Evolutionary conservation across 176 grass and related monocot species (phyloP).

Genomic region (Elymus sibiricus): DNA sequence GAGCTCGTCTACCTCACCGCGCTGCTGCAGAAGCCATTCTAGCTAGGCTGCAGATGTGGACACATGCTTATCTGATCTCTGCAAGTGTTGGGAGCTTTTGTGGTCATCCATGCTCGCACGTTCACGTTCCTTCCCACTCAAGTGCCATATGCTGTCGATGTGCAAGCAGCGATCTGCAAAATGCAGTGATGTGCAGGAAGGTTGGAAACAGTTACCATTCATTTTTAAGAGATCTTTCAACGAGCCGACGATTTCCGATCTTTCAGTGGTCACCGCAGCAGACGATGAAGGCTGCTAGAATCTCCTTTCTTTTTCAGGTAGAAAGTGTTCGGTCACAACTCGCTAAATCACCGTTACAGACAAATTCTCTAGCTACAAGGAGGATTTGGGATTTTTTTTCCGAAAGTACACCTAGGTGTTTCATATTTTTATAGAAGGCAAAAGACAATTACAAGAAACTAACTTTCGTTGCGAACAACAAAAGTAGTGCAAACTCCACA

Average conservation of each 20-base stretch:
- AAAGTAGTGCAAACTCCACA: too few relatives aligned
- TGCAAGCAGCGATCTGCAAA: neutral
- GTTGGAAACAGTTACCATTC: neutral
- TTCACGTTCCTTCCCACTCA: neutral
- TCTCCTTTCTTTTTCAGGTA: too few relatives aligned
- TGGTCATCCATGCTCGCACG: neutral
- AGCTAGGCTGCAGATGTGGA: neutral
- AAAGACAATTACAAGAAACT: too few relatives aligned
- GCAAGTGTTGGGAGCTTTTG: neutral
- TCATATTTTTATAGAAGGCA: too few relatives aligned
- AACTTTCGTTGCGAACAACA: too few relatives aligned
- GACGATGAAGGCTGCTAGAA: too few relatives aligned
- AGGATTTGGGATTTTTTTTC: too few relatives aligned
- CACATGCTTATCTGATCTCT: neutral
- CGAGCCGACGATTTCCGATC: neutral
- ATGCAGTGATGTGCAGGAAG: neutral
- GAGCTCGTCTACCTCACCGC: constrained; percentile 79
- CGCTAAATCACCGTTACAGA: too few relatives aligned
- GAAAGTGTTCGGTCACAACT: too few relatives aligned
- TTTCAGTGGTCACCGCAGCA: too few relatives aligned
- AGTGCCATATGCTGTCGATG: neutral
- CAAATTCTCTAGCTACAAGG: too few relatives aligned
- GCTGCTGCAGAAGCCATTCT: constrained; percentile 77
- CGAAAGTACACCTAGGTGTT: too few relatives aligned
- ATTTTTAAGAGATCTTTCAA: neutral